Conservation (phyloP, 140 eudicot species). For the Stevia rebaudiana region DNA sequence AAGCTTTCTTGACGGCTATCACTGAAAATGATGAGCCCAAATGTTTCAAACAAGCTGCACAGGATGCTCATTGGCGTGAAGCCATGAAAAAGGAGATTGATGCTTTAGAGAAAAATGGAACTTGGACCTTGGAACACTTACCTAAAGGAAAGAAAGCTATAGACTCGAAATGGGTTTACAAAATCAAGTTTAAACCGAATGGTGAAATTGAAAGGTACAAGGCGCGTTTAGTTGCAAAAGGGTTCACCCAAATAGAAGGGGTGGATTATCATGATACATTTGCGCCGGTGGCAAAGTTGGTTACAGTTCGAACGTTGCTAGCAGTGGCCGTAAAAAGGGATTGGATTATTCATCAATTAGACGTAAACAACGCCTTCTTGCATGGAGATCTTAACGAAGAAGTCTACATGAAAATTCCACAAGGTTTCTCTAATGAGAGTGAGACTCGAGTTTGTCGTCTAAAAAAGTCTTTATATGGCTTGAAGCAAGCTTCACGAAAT, state of each 20-base stretch:
- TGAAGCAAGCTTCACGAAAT: background rate
- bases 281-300: background rate
- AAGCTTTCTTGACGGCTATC: constrained; percentile 3
- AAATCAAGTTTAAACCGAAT: background rate
- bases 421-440: background rate
- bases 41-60: background rate
- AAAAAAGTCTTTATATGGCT: background rate
- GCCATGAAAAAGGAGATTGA: constrained; percentile 1
- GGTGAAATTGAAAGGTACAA: background rate
- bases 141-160: background rate
- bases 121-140: background rate
- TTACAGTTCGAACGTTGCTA: constrained; percentile 1
- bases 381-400: background rate
- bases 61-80: constrained; percentile 1
- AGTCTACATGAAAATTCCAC: background rate
- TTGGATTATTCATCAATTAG: background rate
- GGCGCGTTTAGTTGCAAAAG: background rate
- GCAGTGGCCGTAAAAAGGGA: background rate
- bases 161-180: background rate
- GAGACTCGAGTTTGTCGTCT: background rate
- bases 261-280: background rate
- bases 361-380: background rate
- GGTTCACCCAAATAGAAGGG: background rate
- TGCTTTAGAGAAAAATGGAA: background rate
- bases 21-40: background rate